Evolutionary conservation across 805 yeast genomes (phyloP).

Genomic region (Pachysolen tannophilus): DNA sequence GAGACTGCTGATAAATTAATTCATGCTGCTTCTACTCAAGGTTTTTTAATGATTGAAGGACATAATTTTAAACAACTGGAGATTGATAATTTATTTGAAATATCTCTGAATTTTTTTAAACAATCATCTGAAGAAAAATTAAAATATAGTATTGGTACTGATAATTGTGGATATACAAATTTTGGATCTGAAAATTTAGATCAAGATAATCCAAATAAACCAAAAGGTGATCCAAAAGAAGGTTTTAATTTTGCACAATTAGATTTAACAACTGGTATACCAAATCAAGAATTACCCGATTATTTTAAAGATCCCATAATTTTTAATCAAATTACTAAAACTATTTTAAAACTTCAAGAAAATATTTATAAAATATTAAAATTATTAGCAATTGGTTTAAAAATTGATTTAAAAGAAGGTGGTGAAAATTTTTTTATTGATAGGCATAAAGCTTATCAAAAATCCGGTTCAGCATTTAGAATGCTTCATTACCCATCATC

Average conservation of each 20-base stretch:
- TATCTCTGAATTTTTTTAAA: conserved; percentile 20
- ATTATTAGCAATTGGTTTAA: conserved; percentile 53
- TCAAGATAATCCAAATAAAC: conserved; percentile 23
- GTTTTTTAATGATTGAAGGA: conserved; percentile 43
- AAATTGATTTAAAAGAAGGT: conserved; percentile 47
- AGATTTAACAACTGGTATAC: conserved; percentile 39
- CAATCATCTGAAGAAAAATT: conserved; percentile 24
- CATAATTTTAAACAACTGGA: conserved; percentile 37
- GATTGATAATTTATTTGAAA: conserved; percentile 27
- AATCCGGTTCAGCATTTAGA: conserved; percentile 60
- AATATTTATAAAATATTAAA: conserved; percentile 43
- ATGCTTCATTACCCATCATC: conserved; percentile 67
- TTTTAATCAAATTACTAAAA: conserved; percentile 26
- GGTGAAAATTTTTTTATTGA: conserved; percentile 55
- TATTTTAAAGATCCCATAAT: conserved; percentile 38
- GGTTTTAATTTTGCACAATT: conserved; percentile 57
- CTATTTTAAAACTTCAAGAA: conserved; percentile 37
- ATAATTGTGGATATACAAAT: conserved; percentile 39
- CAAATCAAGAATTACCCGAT: conserved; percentile 39
- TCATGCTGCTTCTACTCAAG: conserved; percentile 42
- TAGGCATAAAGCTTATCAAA: conserved; percentile 42
- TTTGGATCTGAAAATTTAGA: conserved; percentile 36
- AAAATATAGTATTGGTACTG: conserved; percentile 24
- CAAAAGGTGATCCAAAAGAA: conserved; percentile 42
- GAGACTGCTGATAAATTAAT: conserved; percentile 43